These are phyloP conservation scores for Hypoxylon sp. DNA, from an alignment of 2,329 filamentous ascomycete species.

Conservation along the genomic window DNA sequence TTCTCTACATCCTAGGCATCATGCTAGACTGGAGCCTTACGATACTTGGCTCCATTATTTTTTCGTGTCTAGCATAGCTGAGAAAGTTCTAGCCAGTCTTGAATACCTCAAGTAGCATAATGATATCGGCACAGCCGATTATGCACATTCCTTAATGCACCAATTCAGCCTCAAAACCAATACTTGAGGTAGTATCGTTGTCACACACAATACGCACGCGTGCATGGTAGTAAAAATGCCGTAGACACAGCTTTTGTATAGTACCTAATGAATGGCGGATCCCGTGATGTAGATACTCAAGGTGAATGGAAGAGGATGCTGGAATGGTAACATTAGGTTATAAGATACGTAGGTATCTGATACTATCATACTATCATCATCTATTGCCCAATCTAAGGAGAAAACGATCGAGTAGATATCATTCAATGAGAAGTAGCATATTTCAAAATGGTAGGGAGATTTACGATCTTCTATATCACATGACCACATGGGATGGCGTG, in stretches of 20 bases:
- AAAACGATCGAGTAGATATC: background rate
- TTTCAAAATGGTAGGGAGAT: constrained; percentile 14
- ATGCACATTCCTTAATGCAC: constrained; percentile 31
- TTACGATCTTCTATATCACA: constrained; percentile 30
- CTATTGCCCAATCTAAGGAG: background rate
- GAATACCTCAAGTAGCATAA: constrained; percentile 16
- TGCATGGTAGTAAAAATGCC: constrained; percentile 2
- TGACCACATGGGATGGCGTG: constrained; percentile 39
- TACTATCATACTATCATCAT: background rate
- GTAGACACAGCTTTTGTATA: constrained; percentile 1
- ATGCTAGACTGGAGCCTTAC: constrained; percentile 33
- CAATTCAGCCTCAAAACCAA: constrained; percentile 26
- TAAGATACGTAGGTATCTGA: background rate
- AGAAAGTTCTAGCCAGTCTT: constrained; percentile 10
- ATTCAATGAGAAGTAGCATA: constrained; percentile 18
- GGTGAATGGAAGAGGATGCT: background rate
- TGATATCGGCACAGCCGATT: constrained; percentile 7
- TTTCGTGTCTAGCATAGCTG: constrained; percentile 20
- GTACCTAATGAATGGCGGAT: background rate
- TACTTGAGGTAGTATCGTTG: constrained; percentile 12
- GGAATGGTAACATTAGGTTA: background rate
- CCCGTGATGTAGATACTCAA: background rate
- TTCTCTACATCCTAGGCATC: constrained; percentile 4
- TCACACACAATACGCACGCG: constrained; percentile 7
- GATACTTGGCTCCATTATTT: constrained; percentile 25